phyloP scores from a whole-genome alignment of 805 yeast genomes.

The Allodekkera sacchari region DNA sequence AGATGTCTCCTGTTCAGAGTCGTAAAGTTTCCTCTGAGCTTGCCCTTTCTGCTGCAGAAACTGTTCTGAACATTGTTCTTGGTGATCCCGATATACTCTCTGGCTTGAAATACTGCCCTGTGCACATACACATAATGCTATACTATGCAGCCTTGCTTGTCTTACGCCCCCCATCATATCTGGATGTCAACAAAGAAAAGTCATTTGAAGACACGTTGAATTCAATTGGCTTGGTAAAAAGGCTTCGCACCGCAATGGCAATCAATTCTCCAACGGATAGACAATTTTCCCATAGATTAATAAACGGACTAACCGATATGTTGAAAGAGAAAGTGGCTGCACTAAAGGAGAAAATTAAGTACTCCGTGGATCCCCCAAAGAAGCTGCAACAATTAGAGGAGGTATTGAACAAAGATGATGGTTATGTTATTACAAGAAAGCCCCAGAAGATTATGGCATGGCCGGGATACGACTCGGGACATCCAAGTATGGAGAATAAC shows the following conservation, averaged over 20 bases:
- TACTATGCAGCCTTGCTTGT: slow-evolving; percentile 57
- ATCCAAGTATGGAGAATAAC: slow-evolving; percentile 30
- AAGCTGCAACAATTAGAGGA: slow-evolving; percentile 10
- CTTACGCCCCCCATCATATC: slow-evolving; percentile 36
- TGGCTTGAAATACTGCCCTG: slow-evolving; percentile 55
- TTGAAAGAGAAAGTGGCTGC: slow-evolving; percentile 21
- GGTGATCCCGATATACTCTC: slow-evolving; percentile 50
- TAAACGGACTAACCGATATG: slow-evolving; percentile 21
- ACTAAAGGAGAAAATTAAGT: slow-evolving; percentile 14
- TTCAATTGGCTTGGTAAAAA: slow-evolving; percentile 34
- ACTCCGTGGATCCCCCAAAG: slow-evolving; percentile 5
- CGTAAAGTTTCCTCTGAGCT: slow-evolving; percentile 30
- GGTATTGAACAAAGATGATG: slow-evolving; percentile 13
- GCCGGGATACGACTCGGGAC: slow-evolving; percentile 66
- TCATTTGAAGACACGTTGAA: slow-evolving; percentile 25
- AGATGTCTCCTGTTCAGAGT: slow-evolving; percentile 19
- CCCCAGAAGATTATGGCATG: slow-evolving; percentile 38
- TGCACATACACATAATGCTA: slow-evolving; percentile 65
- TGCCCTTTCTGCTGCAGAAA: slow-evolving; percentile 56
- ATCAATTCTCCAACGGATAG: slow-evolving; percentile 45
- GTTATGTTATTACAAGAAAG: slow-evolving; percentile 8
- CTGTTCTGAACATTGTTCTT: slow-evolving; percentile 49
- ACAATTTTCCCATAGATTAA: slow-evolving; percentile 37
- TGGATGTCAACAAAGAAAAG: slow-evolving; percentile 13
- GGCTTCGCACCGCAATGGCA: slow-evolving; percentile 33